Evolutionary conservation across 768 basidiomycete genomes (phyloP).

Genomic region (Serendipita sp.): DNA sequence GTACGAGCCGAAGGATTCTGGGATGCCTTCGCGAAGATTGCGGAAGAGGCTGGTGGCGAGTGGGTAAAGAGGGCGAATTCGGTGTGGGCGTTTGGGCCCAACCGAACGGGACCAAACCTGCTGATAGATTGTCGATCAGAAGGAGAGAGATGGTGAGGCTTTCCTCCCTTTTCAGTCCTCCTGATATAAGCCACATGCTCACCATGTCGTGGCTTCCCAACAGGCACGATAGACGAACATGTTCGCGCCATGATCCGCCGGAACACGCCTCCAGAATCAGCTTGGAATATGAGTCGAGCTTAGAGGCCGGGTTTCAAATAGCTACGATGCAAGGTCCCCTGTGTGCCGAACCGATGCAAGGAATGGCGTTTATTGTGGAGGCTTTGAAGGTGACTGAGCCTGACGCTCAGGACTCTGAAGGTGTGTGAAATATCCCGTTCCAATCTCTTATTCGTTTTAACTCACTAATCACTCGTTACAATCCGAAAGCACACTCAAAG

Average conservation of each 20-base stretch:
- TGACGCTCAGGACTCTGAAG: slow-evolving; percentile 47
- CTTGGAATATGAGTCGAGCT: slow-evolving; percentile 59
- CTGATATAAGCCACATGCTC: neutral
- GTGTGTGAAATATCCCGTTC: slow-evolving; percentile 25
- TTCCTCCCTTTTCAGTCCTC: neutral
- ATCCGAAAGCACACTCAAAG: slow-evolving; percentile 51
- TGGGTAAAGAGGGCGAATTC: slow-evolving; percentile 59
- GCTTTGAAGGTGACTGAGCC: slow-evolving; percentile 41
- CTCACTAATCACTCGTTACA: neutral
- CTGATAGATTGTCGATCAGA: slow-evolving; percentile 47
- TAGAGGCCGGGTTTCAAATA: slow-evolving; percentile 91
- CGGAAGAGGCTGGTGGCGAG: slow-evolving; percentile 51
- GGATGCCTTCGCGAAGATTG: slow-evolving; percentile 46
- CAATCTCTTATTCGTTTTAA: too few species aligned
- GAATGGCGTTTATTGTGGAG: slow-evolving; percentile 84
- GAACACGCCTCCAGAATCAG: neutral
- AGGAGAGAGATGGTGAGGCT: slow-evolving; percentile 2
- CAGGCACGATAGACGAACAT: neutral
- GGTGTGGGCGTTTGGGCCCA: slow-evolving; percentile 89
- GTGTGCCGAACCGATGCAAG: slow-evolving; percentile 89
- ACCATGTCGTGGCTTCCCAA: neutral
- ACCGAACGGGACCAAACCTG: slow-evolving; percentile 70
- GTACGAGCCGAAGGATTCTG: slow-evolving; percentile 68
- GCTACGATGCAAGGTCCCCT: slow-evolving; percentile 89
- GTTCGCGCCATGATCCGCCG: neutral